phyloP scores from a whole-genome alignment of 257 asterid species.

The Solanum raphanifolium region DNA sequence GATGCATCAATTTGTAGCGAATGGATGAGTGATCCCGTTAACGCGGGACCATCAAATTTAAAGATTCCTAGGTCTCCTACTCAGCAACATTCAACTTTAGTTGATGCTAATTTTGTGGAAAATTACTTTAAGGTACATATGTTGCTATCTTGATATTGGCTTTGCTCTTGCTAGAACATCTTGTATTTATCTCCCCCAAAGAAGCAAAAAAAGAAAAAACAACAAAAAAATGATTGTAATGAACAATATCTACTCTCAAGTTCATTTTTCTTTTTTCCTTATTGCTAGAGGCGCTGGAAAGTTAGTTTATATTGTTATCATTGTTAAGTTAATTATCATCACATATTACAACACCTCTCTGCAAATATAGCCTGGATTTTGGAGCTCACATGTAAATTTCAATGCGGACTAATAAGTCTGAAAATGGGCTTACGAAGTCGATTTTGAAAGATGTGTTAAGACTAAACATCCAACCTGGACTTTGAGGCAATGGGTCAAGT shows the following conservation, averaged over 20 bases:
- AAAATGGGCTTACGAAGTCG: neutral
- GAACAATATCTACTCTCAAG: neutral
- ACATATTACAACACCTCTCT: neutral
- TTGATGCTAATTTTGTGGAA: conserved; percentile 83
- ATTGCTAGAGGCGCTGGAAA: neutral
- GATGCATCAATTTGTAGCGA: conserved; percentile 24
- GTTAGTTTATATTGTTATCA: neutral
- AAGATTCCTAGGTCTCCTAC: conserved; percentile 31
- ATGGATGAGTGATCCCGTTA: conserved; percentile 14
- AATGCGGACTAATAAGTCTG: neutral
- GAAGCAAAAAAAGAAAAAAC: neutral
- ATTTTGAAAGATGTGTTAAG: neutral
- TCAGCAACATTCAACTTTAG: conserved; percentile 61
- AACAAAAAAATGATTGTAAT: neutral
- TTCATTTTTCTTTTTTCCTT: neutral
- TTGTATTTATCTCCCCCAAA: neutral
- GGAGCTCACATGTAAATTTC: neutral
- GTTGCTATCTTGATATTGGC: neutral
- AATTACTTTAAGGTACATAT: conserved; percentile 74
- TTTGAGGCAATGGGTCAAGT: neutral
- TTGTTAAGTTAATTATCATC: neutral
- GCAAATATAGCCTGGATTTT: neutral
- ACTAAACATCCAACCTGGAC: neutral
- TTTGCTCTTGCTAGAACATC: neutral
- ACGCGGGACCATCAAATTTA: conserved; percentile 32